phyloP scores from a whole-genome alignment of 768 basidiomycete species.

The Podaxis carcinomalis region DNA sequence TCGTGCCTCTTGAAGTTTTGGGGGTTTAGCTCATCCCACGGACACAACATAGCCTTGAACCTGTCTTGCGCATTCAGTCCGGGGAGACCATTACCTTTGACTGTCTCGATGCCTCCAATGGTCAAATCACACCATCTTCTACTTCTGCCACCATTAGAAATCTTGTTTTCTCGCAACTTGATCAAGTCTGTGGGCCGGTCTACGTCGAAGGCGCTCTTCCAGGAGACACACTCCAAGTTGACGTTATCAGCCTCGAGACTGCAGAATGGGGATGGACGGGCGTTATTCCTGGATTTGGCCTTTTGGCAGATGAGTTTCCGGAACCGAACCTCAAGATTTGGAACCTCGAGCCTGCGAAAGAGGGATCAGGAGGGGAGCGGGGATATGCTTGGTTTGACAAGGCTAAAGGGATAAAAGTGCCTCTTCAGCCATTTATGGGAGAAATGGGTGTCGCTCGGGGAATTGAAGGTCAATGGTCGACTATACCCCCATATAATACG shows the following conservation, averaged over 20 bases:
- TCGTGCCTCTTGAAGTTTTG: background rate
- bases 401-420: constrained; percentile 42
- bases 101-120: constrained; percentile 62
- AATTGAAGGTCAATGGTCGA: constrained; percentile 47
- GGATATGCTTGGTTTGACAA: constrained; percentile 48
- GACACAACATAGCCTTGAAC: constrained; percentile 38
- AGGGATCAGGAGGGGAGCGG: constrained; percentile 20
- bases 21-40: background rate
- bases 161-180: constrained; percentile 43
- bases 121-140: constrained; percentile 46
- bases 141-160: constrained; percentile 30
- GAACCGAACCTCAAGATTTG: constrained; percentile 52
- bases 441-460: constrained; percentile 62
- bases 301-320: constrained; percentile 51
- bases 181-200: constrained; percentile 59
- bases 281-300: constrained; percentile 54
- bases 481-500: constrained; percentile 58
- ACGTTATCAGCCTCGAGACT: constrained; percentile 47
- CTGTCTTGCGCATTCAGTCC: constrained; percentile 43
- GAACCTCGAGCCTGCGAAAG: constrained; percentile 30
- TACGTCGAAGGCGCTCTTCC: constrained; percentile 47
- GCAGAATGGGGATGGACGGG: constrained; percentile 65
- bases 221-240: constrained; percentile 58
- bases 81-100: constrained; percentile 54
- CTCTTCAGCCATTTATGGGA: constrained; percentile 53